Evolutionary conservation across 352 stramenopile genomes (phyloP), one percentile per base, ranked within the genome.

Genomic region (Phytopythium chamaehyphon): DNA sequence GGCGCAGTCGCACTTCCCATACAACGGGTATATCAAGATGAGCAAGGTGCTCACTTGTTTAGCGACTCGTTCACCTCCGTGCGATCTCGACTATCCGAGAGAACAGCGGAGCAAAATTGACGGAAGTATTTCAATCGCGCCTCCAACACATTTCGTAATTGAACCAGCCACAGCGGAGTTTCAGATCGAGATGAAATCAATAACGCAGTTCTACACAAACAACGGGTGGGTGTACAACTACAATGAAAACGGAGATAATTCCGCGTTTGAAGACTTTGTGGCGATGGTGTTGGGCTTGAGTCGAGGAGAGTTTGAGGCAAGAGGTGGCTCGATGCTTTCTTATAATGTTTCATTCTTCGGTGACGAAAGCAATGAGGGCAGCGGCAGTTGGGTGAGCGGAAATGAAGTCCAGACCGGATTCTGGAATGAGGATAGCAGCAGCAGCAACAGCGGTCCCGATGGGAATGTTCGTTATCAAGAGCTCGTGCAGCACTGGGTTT

Each of bases 21-120:
- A 22, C 2, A 37, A 61, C 14, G 57, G 63, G 0, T 76, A 64
- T 40, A 38, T 31, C 7, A 61, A 58, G 7, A 62, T 73, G 19
- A 45, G 61, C 14, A 45, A 40, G 14, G 54, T 79, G 6, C 38
- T 78, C 16, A 31, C 35, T 1, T 83, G 69, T 59, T 40, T 72
- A 33, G 54, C 55, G 0, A 38, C 50, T 16, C 35, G 40, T 10
- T 55, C 35, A 6, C 33, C 47, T 3, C 6, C 24, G 6, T 78
- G 69, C 18, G 9, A 55, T 7, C 15, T 67, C 19, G 60, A 64
- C 26, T 43, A 18, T 62, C 62, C 42, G 7, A 33, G 35, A 60
- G 49, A 50, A 15, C 49, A 36, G 37, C 35, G 24, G 21, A 47
- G 40, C 43, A 11, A 42, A 45, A 22, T 12, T 36, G 19, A 22